Percentiles rank a stretch among this genome's conserved stretches.
Conservation (phyloP, 2,329 filamentous ascomycete species). For the Ceratocystis cubensis region DNA sequence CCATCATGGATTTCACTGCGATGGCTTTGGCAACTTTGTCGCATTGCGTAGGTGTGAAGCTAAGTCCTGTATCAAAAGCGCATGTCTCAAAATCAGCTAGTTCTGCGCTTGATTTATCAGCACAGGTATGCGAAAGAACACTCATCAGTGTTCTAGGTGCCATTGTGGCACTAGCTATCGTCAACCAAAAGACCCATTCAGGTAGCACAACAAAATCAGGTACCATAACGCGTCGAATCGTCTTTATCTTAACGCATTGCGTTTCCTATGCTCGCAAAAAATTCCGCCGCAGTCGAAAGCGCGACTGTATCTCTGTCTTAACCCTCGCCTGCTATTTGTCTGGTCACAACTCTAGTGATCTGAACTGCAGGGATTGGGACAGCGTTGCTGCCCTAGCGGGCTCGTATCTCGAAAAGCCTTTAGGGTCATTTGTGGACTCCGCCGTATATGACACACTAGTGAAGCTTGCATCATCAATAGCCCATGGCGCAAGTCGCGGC, state of each 20-base stretch:
- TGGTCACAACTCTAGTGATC: constrained; percentile 4
- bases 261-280: not conserved
- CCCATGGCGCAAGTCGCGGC: constrained; percentile 36
- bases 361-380: constrained; percentile 2
- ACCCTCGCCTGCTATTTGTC: constrained; percentile 10
- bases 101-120: constrained; percentile 10
- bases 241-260: constrained; percentile 15
- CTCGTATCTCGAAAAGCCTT: not conserved
- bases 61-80: not conserved
- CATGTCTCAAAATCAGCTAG: not conserved
- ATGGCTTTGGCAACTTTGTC: constrained; percentile 17
- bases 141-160: constrained; percentile 17
- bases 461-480: constrained; percentile 34
- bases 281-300: constrained; percentile 12
- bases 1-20: constrained; percentile 20
- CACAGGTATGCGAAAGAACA: constrained; percentile 14
- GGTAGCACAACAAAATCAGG: not conserved
- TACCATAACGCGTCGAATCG: constrained; percentile 13
- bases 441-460: constrained; percentile 28
- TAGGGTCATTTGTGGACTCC: not conserved
- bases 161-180: constrained; percentile 12
- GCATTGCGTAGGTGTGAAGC: not conserved
- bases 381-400: constrained; percentile 1
- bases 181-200: constrained; percentile 4
- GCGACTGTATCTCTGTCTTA: constrained; percentile 15